These are phyloP conservation scores for Trichoderma breve DNA, from an alignment of 2,329 filamentous ascomycete species.

Conservation along the genomic window DNA sequence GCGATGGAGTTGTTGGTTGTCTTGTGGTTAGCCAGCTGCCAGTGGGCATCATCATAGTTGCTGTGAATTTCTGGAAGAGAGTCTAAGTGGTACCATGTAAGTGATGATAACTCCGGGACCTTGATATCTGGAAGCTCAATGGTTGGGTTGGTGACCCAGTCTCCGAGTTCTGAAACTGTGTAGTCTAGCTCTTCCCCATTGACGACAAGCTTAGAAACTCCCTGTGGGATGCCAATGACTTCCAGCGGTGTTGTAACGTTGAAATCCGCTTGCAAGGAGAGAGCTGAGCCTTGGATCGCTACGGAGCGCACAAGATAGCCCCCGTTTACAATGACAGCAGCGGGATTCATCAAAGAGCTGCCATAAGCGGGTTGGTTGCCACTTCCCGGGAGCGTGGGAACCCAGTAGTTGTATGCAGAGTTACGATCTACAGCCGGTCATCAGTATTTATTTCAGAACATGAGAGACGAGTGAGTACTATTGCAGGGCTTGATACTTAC, in stretches of 20 bases:
- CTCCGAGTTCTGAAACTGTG: conserved; percentile 40
- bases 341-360: conserved; percentile 36
- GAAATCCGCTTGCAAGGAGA: conserved; percentile 68
- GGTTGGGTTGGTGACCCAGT: conserved; percentile 49
- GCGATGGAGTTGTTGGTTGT: conserved; percentile 59
- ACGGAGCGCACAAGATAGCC: conserved; percentile 64
- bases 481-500: conserved; percentile 25
- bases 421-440: conserved; percentile 51
- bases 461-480: background rate
- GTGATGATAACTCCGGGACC: conserved; percentile 45
- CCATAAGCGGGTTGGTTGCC: conserved; percentile 31
- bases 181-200: conserved; percentile 41
- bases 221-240: conserved; percentile 60
- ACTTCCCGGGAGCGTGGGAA: conserved; percentile 50
- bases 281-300: conserved; percentile 50
- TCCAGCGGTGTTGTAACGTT: conserved; percentile 68
- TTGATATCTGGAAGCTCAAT: conserved; percentile 48
- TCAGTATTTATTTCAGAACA: background rate
- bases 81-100: conserved; percentile 69
- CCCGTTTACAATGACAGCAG: conserved; percentile 58
- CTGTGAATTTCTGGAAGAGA: conserved; percentile 66
- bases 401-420: conserved; percentile 68
- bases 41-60: conserved; percentile 66
- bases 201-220: conserved; percentile 44
- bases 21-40: conserved; percentile 58